Base-by-base conservation (phyloP, 169 alveolate genomes). In the Babesia sp. region DNA sequence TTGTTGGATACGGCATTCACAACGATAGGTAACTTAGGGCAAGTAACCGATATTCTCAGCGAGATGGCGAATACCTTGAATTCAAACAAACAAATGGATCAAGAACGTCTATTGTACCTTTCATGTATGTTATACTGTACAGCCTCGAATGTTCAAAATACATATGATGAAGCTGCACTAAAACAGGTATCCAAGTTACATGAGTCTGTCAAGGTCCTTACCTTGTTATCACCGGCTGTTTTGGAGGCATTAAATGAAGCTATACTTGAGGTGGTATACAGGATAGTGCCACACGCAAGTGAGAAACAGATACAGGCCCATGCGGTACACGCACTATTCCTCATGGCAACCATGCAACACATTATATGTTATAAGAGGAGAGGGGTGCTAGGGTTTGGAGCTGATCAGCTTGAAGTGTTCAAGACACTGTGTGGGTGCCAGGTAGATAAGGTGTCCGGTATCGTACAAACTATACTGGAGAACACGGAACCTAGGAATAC, bases 361-460 rank as follows among this genome's bases (percentile, higher is more conserved):
- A 29, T n/a, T 18, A 46, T 64, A 64, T 64, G 31, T 48, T 7
- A 28, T 53, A 64, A 64, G 28, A 54, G 74, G 29, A 24, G 48
- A 24, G 63, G 74, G 5, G 24, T 29, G 1, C 34, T 46, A 12
- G 74, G 74, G 29, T 48, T 18, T 42, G 41, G 57, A 34, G 74
- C 63, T 6, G 54, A 54, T 5, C 74, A 64, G 26, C 61, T 64
- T 46, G 74, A 64, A 7, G 24, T 48, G 16, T 64, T 46, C 37
- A 64, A 46, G 61, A 44, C 61, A 8, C 61, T 64, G 1, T 64
- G 51, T 22, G 74, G 74, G 12, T 31, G 59, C 54, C 63, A 64
- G 22, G 48, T 50, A 22, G 74, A 50, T 4, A 33, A 50, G 53
- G 20, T 50, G 61, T 26, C 74, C 0, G 46, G 33, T 3, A 31